These are phyloP conservation scores for Blastobotrys serpentis DNA, from an alignment of 1,139 yeast genomes.

Conservation along the genomic window DNA sequence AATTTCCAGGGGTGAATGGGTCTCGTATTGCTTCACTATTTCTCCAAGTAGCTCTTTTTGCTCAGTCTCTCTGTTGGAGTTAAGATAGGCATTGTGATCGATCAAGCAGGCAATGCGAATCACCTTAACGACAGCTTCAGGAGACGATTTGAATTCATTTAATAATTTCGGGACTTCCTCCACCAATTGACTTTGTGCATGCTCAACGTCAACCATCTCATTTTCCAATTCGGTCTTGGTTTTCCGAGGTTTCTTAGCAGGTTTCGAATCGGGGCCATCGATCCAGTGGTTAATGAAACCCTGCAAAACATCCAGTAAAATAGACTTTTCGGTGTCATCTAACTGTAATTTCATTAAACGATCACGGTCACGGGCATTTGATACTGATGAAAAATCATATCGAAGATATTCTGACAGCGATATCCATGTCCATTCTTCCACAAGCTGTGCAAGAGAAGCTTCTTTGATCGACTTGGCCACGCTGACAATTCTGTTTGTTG, in stretches of 20 bases:
- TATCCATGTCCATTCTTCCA: constrained; percentile 24
- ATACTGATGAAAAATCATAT: constrained; percentile 32
- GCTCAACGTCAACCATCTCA: constrained; percentile 18
- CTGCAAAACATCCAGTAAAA: constrained; percentile 33
- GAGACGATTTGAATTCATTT: constrained; percentile 31
- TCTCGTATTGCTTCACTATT: constrained; percentile 29
- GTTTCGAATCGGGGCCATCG: constrained; percentile 8
- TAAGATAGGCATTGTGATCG: constrained; percentile 30
- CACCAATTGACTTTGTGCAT: constrained; percentile 25
- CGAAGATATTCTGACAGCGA: constrained; percentile 28
- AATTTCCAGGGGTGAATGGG: constrained; percentile 21
- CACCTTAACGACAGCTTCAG: constrained; percentile 29
- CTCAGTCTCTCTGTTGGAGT: constrained; percentile 30
- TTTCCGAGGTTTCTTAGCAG: constrained; percentile 13
- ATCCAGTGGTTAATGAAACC: constrained; percentile 29
- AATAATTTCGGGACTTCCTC: constrained; percentile 29
- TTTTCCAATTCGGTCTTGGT: constrained; percentile 26
- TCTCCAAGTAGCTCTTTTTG: constrained; percentile 27
- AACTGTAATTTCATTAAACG: neutral
- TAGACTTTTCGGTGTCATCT: constrained; percentile 22
- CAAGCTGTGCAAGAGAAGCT: constrained; percentile 1
- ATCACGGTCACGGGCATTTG: neutral
- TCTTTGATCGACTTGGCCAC: constrained; percentile 8
- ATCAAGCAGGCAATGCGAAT: constrained; percentile 32
- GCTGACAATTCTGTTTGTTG: constrained; percentile 7